phyloP scores from a whole-genome alignment of 2,329 filamentous ascomycete genomes.

The Madurella fahalii region DNA sequence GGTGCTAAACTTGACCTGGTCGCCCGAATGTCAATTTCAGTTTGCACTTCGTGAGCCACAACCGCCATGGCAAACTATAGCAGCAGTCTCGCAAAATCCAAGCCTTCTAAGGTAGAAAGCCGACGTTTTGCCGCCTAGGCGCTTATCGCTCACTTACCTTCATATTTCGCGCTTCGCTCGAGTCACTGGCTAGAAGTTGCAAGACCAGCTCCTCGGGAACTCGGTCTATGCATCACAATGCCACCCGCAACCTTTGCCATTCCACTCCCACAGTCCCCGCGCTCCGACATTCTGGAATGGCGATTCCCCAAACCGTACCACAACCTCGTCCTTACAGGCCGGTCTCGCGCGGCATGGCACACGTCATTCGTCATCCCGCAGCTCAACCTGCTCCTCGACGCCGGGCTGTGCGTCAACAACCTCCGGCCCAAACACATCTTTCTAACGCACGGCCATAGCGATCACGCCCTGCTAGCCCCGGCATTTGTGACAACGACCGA shows the following conservation, averaged over 20 bases:
- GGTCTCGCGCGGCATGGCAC: constrained; percentile 48
- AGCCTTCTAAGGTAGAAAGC: neutral
- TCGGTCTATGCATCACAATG: no score
- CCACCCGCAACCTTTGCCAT: constrained; percentile 35
- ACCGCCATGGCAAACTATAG: no score
- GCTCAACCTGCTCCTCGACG: constrained; percentile 47
- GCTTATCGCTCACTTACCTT: no score
- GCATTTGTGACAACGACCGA: constrained; percentile 42
- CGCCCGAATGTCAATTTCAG: no score
- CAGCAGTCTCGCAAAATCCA: no score
- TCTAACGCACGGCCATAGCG: constrained; percentile 46
- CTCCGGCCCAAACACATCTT: constrained; percentile 46
- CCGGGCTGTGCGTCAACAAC: constrained; percentile 44
- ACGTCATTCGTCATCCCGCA: constrained; percentile 49
- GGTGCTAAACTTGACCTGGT: no score
- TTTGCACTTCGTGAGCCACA: no score
- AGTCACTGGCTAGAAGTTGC: no score
- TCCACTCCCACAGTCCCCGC: constrained; percentile 40
- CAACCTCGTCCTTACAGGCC: constrained; percentile 42
- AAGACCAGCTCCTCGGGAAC: no score
- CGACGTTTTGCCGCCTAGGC: constrained; percentile 9
- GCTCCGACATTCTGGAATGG: constrained; percentile 45
- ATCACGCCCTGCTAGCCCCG: constrained; percentile 42
- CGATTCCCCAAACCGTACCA: constrained; percentile 41
- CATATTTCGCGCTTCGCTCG: neutral